These are phyloP conservation scores for Fraxinus velutina DNA, from an alignment of 305 asterid species.

Conservation along the genomic window DNA sequence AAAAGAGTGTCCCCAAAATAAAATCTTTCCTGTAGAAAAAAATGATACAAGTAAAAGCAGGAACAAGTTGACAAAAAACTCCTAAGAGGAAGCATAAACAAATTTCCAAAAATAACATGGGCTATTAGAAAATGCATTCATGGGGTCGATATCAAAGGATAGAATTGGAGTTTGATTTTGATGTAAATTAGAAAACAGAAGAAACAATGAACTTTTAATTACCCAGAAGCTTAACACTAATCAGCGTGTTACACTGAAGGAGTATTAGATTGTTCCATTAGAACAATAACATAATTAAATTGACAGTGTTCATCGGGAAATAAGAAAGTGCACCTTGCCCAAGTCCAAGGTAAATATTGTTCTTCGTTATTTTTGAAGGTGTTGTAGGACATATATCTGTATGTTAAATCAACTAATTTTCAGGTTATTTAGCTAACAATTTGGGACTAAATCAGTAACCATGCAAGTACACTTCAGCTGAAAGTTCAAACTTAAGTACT, in stretches of 20 bases:
- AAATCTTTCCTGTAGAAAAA: constrained; percentile 78
- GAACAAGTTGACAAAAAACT: background rate
- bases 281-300: background rate
- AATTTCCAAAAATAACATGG: background rate
- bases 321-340: background rate
- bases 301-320: background rate
- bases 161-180: background rate
- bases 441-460: background rate
- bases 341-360: constrained; percentile 10
- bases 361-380: background rate
- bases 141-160: background rate
- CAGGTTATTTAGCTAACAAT: background rate
- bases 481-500: background rate
- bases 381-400: background rate
- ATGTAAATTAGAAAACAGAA: background rate
- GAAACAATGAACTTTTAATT: background rate
- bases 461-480: background rate
- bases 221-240: background rate
- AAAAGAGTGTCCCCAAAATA: constrained; percentile 82
- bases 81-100: background rate
- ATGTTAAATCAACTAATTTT: background rate
- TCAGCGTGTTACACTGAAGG: background rate
- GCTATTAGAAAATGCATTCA: background rate
- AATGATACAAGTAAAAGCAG: constrained; percentile 6
- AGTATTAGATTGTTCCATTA: background rate